Percentiles rank a stretch among this genome's conserved stretches.
phyloP scores from a whole-genome alignment of 2,329 filamentous ascomycete species.

The Ophiocordyceps robertsii region DNA sequence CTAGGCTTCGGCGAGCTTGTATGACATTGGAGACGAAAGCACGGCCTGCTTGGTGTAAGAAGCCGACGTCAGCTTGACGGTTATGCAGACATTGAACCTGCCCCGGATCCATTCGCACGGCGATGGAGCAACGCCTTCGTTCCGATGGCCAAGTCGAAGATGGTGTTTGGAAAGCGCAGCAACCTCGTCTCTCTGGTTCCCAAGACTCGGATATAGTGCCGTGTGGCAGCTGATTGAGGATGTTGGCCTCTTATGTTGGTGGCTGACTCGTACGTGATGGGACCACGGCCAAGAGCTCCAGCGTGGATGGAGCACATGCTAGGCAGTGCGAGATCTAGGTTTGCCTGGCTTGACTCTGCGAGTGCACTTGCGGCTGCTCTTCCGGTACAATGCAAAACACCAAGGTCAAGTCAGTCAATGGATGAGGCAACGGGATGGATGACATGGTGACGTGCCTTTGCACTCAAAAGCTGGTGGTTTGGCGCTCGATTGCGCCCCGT shows the following conservation, averaged over 20 bases:
- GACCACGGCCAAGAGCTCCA: neutral
- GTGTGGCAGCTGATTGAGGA: neutral
- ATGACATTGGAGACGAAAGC: conserved; percentile 14
- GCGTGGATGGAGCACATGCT: neutral
- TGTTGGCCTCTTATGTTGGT: neutral
- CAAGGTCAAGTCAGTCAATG: no score
- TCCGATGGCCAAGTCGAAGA: neutral
- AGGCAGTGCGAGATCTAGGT: no score
- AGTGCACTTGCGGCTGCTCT: no score
- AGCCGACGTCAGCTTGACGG: conserved; percentile 5
- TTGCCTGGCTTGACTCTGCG: no score
- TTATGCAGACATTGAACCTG: conserved; percentile 18
- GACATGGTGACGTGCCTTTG: no score
- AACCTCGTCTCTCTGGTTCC: neutral
- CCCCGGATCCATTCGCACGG: conserved; percentile 12
- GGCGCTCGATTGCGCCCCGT: no score
- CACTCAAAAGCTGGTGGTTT: no score
- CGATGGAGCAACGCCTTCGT: neutral
- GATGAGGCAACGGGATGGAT: no score
- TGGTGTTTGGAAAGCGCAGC: neutral
- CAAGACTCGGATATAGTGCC: neutral
- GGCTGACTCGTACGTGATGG: neutral
- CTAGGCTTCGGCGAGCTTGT: conserved; percentile 19
- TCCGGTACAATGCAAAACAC: no score
- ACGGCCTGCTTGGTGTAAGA: neutral